phyloP scores from a whole-genome alignment of 768 basidiomycete genomes.

The Naematelia aurantialba region DNA sequence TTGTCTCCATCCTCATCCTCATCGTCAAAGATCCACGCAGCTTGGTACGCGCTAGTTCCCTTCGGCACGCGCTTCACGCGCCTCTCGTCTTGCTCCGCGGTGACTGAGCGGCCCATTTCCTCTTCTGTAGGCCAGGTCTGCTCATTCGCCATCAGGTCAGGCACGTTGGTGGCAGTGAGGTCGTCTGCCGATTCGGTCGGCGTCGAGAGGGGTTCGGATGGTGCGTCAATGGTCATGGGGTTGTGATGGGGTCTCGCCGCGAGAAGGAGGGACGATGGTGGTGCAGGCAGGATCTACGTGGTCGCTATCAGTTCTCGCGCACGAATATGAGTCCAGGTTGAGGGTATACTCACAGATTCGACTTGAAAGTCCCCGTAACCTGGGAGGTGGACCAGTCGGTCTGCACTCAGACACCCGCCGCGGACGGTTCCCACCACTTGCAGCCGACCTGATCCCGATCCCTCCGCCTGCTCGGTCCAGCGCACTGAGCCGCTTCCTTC shows the following conservation, averaged over 20 bases:
- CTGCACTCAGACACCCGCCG: constrained; percentile 71
- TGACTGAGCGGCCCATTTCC: constrained; percentile 66
- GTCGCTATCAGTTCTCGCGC: background rate
- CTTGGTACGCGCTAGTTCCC: constrained; percentile 95
- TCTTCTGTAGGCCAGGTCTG: constrained; percentile 99
- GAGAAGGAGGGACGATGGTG: constrained; percentile 50
- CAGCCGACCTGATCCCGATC: constrained; percentile 59
- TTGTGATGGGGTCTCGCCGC: constrained; percentile 32
- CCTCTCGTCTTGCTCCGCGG: constrained; percentile 66
- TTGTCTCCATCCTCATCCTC: constrained; percentile 62
- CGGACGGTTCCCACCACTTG: constrained; percentile 79
- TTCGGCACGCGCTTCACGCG: constrained; percentile 79
- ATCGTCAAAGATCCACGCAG: constrained; percentile 90
- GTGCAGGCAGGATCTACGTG: constrained; percentile 66
- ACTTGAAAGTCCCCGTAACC: constrained; percentile 85
- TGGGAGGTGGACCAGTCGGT: constrained; percentile 81
- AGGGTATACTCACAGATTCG: constrained; percentile 60
- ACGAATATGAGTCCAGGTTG: constrained; percentile 4
- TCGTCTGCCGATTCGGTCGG: constrained; percentile 71
- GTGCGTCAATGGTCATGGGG: constrained; percentile 51
- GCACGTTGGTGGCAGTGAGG: constrained; percentile 77
- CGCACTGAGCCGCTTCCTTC: constrained; percentile 55
- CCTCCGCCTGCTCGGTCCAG: constrained; percentile 54
- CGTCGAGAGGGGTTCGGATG: constrained; percentile 58
- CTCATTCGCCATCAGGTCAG: constrained; percentile 85